Conservation (phyloP, 2,329 filamentous ascomycete genomes). For the Periconia sp. region DNA sequence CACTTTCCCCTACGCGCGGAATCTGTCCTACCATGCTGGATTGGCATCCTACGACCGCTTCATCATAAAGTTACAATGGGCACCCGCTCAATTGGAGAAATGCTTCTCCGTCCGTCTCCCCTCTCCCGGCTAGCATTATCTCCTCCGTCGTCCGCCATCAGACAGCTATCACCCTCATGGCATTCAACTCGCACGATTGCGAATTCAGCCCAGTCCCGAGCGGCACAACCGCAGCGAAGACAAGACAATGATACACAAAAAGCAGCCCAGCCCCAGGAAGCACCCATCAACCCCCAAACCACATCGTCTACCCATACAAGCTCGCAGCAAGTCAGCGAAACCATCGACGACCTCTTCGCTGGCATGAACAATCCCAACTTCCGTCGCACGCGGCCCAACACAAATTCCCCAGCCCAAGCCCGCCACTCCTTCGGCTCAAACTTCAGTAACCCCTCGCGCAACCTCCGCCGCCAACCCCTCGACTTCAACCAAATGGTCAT, state of each 20-base stretch:
- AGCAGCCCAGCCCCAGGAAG: conserved; percentile 8
- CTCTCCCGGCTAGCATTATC: conserved; percentile 24
- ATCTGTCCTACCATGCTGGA: no score
- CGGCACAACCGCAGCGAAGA: conserved; percentile 22
- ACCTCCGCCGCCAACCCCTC: conserved; percentile 3
- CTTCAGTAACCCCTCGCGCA: conserved; percentile 7
- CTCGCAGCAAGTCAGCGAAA: conserved; percentile 15
- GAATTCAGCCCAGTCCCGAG: conserved; percentile 4
- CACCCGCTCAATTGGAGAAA: conserved; percentile 38
- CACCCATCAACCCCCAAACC: conserved; percentile 5
- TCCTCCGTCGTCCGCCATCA: conserved; percentile 8
- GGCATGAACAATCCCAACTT: conserved; percentile 10
- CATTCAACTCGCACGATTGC: conserved; percentile 18
- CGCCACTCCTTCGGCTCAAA: conserved; percentile 13
- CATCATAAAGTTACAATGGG: conserved; percentile 36
- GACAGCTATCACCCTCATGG: conserved; percentile 21
- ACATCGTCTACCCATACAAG: conserved; percentile 6
- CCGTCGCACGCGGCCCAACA: conserved; percentile 4
- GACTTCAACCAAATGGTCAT: conserved; percentile 28
- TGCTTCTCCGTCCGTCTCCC: conserved; percentile 37
- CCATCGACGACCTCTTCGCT: conserved; percentile 33
- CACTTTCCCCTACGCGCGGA: no score
- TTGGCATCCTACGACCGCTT: no score
- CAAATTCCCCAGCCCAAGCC: no score
- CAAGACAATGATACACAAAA: no score